phyloP scores from a whole-genome alignment of 2,329 filamentous ascomycete species.

The Aspergillus floridensis region DNA sequence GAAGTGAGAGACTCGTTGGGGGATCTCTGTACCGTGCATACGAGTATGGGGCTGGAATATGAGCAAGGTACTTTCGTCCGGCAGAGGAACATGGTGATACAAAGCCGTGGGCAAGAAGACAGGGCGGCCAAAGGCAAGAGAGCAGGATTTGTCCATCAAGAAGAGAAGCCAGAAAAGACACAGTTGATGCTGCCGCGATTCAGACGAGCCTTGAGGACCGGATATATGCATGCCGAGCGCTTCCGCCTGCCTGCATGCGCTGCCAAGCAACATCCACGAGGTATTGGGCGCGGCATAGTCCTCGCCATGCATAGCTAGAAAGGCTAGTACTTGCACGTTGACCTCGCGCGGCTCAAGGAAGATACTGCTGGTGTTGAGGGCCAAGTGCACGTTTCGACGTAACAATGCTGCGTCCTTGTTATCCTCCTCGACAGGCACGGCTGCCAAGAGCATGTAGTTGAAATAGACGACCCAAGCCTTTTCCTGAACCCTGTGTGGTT shows the following conservation, averaged over 20 bases:
- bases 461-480: slow-evolving; percentile 19
- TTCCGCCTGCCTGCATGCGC: slow-evolving; percentile 18
- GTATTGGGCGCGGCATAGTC: slow-evolving; percentile 16
- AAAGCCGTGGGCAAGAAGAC: slow-evolving; percentile 9
- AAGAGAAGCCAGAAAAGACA: slow-evolving; percentile 19
- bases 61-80: background rate
- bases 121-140: slow-evolving; percentile 18
- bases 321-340: slow-evolving; percentile 10
- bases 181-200: slow-evolving; percentile 2
- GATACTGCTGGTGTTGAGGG: slow-evolving; percentile 13
- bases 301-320: slow-evolving; percentile 16
- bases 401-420: background rate
- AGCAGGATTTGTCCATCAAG: slow-evolving; percentile 15
- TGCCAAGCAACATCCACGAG: slow-evolving; percentile 17
- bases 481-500: slow-evolving; percentile 11
- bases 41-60: background rate
- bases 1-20: background rate
- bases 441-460: slow-evolving; percentile 15
- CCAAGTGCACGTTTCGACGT: slow-evolving; percentile 11
- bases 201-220: background rate
- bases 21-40: background rate
- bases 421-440: background rate
- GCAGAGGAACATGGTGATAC: slow-evolving; percentile 11
- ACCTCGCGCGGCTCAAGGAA: slow-evolving; percentile 15
- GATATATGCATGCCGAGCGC: slow-evolving; percentile 10